Conservation (phyloP, 305 asterid species). For the Fraxinus platypoda region DNA sequence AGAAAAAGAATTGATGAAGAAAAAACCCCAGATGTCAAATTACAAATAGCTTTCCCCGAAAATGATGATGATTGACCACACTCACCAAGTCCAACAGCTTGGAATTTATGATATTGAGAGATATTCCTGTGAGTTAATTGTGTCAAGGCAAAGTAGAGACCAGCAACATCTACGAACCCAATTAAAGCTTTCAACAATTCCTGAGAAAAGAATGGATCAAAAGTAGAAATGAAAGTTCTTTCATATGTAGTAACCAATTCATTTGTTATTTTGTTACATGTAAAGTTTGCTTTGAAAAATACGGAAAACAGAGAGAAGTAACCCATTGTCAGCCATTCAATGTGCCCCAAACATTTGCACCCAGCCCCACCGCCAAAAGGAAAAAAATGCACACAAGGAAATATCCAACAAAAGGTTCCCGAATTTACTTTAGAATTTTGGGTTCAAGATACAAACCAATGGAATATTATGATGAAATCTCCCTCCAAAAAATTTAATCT, state of each 20-base stretch:
- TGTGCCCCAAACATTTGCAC: neutral
- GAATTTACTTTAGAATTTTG: neutral
- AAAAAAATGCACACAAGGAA: neutral
- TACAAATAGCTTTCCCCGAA: neutral
- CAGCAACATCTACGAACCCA: conserved; percentile 96
- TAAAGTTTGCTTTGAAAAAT: neutral
- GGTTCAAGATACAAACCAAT: neutral
- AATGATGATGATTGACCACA: neutral
- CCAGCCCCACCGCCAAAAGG: neutral
- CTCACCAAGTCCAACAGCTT: conserved; percentile 61
- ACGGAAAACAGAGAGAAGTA: neutral
- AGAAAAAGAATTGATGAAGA: neutral
- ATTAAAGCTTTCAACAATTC: conserved; percentile 88
- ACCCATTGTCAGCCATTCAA: neutral
- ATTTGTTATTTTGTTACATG: neutral
- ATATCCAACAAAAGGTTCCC: neutral
- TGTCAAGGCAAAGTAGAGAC: conserved; percentile 96
- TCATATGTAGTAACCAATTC: neutral
- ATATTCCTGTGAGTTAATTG: conserved; percentile 79
- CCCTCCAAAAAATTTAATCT: neutral
- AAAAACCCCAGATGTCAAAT: neutral
- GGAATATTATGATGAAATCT: neutral
- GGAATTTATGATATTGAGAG: conserved; percentile 14
- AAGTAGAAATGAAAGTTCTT: neutral
- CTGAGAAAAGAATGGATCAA: conserved; percentile 37